phyloP scores from a whole-genome alignment of 225 moss, liverwort and hornwort species.

The Thuidium tamariscinum region DNA sequence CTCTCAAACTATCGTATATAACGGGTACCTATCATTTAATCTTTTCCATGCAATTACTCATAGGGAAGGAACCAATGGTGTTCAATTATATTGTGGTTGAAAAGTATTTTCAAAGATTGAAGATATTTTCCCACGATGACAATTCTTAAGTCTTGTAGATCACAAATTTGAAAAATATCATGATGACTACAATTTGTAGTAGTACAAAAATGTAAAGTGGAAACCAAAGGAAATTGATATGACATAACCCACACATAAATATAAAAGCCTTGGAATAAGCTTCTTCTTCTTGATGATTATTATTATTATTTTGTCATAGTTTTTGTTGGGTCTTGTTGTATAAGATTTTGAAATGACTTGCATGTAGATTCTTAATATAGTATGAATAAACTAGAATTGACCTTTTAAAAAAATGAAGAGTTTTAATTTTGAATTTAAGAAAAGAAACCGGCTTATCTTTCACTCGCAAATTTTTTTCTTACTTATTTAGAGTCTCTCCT shows the following conservation, averaged over 20 bases:
- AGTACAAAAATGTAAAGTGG: neutral
- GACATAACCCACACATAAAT: rapidly evolving
- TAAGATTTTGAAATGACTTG: too few relatives aligned
- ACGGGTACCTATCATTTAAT: rapidly evolving
- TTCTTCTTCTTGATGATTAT: neutral
- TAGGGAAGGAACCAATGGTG: too few relatives aligned
- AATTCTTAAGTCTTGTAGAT: neutral
- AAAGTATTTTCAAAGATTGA: neutral
- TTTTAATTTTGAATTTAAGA: neutral
- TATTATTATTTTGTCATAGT: neutral
- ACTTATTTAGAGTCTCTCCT: neutral
- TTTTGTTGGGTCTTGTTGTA: neutral
- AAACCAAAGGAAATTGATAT: neutral
- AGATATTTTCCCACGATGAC: neutral
- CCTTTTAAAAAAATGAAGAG: neutral
- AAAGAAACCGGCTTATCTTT: neutral
- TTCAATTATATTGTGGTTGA: neutral
- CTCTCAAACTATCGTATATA: rapidly evolving
- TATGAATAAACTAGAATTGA: neutral
- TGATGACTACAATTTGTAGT: neutral
- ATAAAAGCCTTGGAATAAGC: neutral
- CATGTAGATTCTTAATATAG: neutral
- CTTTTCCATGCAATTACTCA: rapidly evolving
- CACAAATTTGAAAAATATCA: neutral
- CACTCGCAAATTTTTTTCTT: too few relatives aligned